Evolutionary conservation across 2,329 filamentous ascomycete genomes (phyloP), one percentile per base, ranked within the genome.

Genomic region (Celoporthe dispersa): DNA sequence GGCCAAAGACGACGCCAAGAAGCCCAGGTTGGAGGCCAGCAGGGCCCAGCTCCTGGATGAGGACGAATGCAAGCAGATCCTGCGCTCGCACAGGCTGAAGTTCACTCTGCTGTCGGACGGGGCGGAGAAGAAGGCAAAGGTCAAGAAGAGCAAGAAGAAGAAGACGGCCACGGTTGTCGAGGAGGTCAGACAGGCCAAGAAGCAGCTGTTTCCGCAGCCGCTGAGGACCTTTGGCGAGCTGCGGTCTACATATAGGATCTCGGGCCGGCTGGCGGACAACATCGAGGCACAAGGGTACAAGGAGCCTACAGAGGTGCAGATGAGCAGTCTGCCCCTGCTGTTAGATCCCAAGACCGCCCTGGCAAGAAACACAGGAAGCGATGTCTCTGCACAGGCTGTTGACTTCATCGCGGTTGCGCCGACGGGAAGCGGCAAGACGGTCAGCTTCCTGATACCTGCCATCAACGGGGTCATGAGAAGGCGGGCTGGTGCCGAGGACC

Each of bases 341-440:
- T 82, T 98, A 39, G 80, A 85, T 22, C 84, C 88, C 0, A 82
- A 84, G 72, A 82, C 79, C 68, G 87, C 87, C 0, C 80, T 89
- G 39, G 71, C 77, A n/a, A 76, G 78, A 59, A 77, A 77, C 16
- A 78, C 78, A 4, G 80, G 78, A 35, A 77, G 76, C 31, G 79
- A 80, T 28, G 70, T 83, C 28, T 75, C 76, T 19, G 73, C 77
- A 37, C 73, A 72, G 75, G 64, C 79, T 16, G 83, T 95, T 5
- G 91, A 99, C 82, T 88, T 99, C 53, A 81, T 99, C 73, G 93
- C 93, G 0, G 90, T 98, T 59, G 96, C 96, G 3, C 96, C 96
- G 1, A 99, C 96, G 0, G 96, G 96, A 33, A 98, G 95, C 79
- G 96, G 96, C 60, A 99, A 99, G 84, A 99, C 96, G 0, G 84